These are phyloP conservation scores for Astrocystis sublimbata DNA, from an alignment of 495 filamentous ascomycete genomes.

Conservation along the genomic window DNA sequence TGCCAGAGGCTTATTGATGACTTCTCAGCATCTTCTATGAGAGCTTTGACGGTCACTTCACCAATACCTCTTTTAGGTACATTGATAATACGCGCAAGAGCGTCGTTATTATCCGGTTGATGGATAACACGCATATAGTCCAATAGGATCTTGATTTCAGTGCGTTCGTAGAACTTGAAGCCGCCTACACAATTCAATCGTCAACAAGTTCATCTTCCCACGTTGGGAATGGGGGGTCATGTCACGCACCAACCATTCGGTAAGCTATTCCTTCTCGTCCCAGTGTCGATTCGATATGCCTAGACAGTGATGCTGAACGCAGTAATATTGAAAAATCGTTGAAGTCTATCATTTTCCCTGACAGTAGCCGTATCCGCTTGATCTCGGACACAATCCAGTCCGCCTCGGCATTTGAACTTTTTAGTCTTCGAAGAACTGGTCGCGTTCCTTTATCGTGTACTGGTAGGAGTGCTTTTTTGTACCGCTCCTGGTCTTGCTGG, in stretches of 20 bases:
- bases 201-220: conserved; percentile 4
- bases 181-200: conserved; percentile 47
- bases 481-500: conserved; percentile 82
- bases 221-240: background rate
- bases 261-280: conserved; percentile 88
- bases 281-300: conserved; percentile 79
- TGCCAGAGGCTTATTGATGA: conserved; percentile 72
- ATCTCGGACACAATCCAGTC: conserved; percentile 90
- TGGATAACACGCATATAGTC: conserved; percentile 87
- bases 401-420: conserved; percentile 72
- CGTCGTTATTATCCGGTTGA: conserved; percentile 87
- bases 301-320: conserved; percentile 78
- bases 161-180: conserved; percentile 85
- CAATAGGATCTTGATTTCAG: conserved; percentile 84
- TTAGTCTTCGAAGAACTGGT: conserved; percentile 80
- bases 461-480: conserved; percentile 73
- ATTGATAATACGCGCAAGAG: conserved; percentile 82
- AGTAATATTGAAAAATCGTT: conserved; percentile 87
- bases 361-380: conserved; percentile 66
- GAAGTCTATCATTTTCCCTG: conserved; percentile 67
- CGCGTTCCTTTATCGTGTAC: conserved; percentile 80
- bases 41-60: conserved; percentile 69
- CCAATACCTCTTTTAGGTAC: conserved; percentile 80
- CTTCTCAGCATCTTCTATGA: conserved; percentile 74
- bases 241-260: conserved; percentile 75